These are phyloP conservation scores for Eimeria praecox DNA, from an alignment of 169 alveolate species.

Conservation along the genomic window DNA sequence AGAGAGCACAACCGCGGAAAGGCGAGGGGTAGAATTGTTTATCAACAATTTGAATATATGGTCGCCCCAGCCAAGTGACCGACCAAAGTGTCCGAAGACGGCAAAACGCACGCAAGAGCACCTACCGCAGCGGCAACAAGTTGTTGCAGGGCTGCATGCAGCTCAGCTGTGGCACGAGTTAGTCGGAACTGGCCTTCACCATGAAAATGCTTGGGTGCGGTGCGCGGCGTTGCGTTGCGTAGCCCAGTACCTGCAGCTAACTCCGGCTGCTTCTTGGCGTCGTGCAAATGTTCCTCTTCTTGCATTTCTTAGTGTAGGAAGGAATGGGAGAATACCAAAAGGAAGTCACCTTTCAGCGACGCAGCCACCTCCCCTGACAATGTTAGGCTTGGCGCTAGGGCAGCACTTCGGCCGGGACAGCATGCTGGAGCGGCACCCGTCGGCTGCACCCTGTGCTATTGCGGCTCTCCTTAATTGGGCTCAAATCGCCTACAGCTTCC, in stretches of 20 bases:
- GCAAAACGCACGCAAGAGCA: not conserved
- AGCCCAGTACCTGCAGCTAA: constrained; percentile 67
- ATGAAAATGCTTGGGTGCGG: constrained; percentile 78
- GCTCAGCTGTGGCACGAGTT: constrained; percentile 61
- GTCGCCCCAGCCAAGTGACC: not conserved
- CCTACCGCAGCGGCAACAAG: constrained; percentile 51
- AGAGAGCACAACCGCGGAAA: not conserved
- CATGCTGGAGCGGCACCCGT: constrained; percentile 72
- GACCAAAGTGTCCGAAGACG: not conserved
- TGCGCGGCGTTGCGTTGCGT: constrained; percentile 73
- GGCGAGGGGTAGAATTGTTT: not conserved
- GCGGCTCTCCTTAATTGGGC: constrained; percentile 68
- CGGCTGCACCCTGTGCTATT: constrained; percentile 38
- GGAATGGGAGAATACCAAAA: not conserved
- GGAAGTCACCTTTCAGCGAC: not conserved
- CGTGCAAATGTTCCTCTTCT: not conserved
- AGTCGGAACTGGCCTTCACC: constrained; percentile 22
- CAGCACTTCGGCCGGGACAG: constrained; percentile 67
- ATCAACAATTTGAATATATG: not conserved
- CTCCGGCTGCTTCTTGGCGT: constrained; percentile 21
- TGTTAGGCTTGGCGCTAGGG: constrained; percentile 40
- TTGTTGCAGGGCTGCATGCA: constrained; percentile 59
- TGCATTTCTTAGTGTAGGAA: constrained; percentile 10
- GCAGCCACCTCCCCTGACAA: constrained; percentile 45
- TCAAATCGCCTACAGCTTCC: constrained; percentile 33